phyloP scores from a whole-genome alignment of 257 asterid genomes.

The Misopates orontium region DNA sequence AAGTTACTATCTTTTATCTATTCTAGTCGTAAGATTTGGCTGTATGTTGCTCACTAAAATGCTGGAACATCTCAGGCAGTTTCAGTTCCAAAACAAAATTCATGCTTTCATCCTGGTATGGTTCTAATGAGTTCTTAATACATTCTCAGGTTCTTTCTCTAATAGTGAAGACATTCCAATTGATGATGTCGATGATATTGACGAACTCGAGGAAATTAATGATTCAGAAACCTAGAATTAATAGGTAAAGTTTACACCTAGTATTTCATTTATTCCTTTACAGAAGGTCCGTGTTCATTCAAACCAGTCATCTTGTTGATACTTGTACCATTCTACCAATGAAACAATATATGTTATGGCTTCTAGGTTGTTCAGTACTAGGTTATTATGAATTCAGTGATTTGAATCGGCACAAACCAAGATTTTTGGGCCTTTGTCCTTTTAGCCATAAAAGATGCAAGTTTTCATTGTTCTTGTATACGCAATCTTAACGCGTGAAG shows the following conservation, averaged over 20 bases:
- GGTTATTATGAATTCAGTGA: neutral
- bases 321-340: neutral
- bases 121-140: constrained; percentile 18
- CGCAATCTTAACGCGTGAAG: neutral
- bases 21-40: neutral
- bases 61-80: neutral
- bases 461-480: neutral
- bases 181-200: constrained; percentile 58
- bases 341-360: neutral
- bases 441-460: neutral
- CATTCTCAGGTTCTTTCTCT: constrained; percentile 43
- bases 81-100: neutral
- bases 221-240: constrained; percentile 28
- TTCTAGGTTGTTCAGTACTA: neutral
- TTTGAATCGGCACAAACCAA: neutral
- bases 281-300: neutral
- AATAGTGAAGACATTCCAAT: constrained; percentile 64
- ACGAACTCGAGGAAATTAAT: constrained; percentile 34
- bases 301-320: neutral
- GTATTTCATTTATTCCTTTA: neutral
- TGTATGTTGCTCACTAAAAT: neutral
- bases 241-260: constrained; percentile 14
- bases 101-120: neutral
- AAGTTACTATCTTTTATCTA: neutral
- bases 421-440: neutral